These are phyloP conservation scores for Triangularia verruculosa DNA, from an alignment of 2,329 filamentous ascomycete genomes.

Conservation along the genomic window DNA sequence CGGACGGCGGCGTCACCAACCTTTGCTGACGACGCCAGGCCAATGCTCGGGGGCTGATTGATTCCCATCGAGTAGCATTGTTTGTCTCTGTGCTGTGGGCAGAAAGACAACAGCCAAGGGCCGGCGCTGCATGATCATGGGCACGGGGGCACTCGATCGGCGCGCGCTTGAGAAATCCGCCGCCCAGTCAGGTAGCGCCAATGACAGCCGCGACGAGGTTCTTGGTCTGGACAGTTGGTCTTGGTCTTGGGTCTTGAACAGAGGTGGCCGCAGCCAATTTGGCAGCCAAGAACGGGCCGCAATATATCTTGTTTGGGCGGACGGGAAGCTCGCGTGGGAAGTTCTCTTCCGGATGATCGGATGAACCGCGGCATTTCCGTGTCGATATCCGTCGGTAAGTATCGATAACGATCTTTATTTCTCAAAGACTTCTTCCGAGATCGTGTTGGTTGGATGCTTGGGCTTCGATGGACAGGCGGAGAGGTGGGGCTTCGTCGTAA, in stretches of 20 bases:
- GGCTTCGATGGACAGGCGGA: not conserved
- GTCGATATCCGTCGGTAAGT: not conserved
- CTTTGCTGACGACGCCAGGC: not conserved
- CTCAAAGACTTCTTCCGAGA: not conserved
- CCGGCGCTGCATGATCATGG: not conserved
- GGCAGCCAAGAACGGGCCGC: not conserved
- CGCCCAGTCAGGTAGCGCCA: not conserved
- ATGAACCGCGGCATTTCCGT: slow-evolving; percentile 1
- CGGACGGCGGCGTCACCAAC: not conserved
- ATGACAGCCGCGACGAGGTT: not conserved
- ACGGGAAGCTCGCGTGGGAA: not conserved
- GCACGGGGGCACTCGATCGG: not conserved
- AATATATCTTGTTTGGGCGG: not conserved
- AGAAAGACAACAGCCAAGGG: not conserved
- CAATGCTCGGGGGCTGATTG: not conserved
- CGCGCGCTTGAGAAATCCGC: not conserved
- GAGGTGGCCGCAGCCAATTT: not conserved
- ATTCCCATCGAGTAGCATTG: not conserved
- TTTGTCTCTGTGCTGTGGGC: not conserved
- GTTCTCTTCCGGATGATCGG: not conserved
- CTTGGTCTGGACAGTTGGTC: not conserved
- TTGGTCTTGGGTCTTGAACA: not conserved
- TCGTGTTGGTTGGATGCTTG: not conserved
- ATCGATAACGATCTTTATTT: not conserved
- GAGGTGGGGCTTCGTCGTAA: not conserved